These are phyloP conservation scores for Zygosaccharomyces pseudobailii DNA, from an alignment of 1,139 yeast species.

Conservation along the genomic window DNA sequence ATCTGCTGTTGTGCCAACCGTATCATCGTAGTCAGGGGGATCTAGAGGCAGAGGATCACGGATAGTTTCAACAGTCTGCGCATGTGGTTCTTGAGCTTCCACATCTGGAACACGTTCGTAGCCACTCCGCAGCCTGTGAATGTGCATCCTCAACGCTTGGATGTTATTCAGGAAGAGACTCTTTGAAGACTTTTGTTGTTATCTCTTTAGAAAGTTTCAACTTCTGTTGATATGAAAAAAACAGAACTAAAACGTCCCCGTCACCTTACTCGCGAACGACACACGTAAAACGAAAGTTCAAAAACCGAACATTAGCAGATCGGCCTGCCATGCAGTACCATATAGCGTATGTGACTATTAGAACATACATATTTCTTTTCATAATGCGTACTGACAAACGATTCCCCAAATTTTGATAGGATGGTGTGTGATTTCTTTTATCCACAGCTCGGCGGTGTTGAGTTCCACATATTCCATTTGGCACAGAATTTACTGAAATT, in stretches of 20 bases:
- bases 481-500: constrained; percentile 69
- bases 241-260: not conserved
- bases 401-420: constrained; percentile 33
- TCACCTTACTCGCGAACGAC: not conserved
- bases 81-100: constrained; percentile 5
- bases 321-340: constrained; percentile 31
- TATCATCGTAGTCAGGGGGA: constrained; percentile 18
- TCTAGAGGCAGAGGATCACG: constrained; percentile 12
- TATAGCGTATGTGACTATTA: constrained; percentile 40
- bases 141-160: constrained; percentile 4
- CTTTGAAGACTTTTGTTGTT: not conserved
- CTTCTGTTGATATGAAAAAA: not conserved
- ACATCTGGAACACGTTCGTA: constrained; percentile 17
- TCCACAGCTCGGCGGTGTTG: constrained; percentile 98
- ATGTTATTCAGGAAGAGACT: not conserved
- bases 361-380: not conserved
- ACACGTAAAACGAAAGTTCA: not conserved
- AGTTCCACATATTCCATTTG: constrained; percentile 85
- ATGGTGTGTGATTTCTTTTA: constrained; percentile 97
- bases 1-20: not conserved
- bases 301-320: not conserved
- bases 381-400: not conserved
- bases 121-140: constrained; percentile 8
- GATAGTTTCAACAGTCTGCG: not conserved
- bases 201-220: not conserved